Base-by-base conservation (phyloP, 805 yeast species). In the Candida tibetensis region DNA sequence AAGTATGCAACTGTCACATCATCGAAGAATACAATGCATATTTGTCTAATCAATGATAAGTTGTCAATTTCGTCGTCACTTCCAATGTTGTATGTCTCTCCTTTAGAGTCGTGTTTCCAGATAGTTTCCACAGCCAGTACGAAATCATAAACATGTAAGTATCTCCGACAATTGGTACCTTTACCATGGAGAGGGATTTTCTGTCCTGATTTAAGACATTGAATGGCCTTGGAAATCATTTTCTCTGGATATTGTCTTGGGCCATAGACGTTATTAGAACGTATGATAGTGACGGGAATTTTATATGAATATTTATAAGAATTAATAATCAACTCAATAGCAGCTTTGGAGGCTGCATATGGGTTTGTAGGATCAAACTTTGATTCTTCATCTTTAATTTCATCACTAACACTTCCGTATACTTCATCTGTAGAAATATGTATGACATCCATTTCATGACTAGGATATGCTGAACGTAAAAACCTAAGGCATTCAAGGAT, bases 381-480 rank as follows among this genome's bases (percentile, higher is more conserved):
- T 0, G 48, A 23, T 47, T 76, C 81, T 28, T 55, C 55, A 1
- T 56, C 60, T 5, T 40, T 44, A 4, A 39, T 47, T 0, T 32
- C 42, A 1, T 31, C 32, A 5, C 30, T 29, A 8, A 49, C 48
- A 41, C 76, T 79, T 1, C 82, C 82, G 44, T 77, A 77, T 0
- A 77, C 82, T 45, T 77, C 82, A 49, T 77, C 82, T 0, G 82
- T 77, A 7, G 82, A 77, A 31, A 77, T 60, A 47, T 77, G 80
- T 4, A 76, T 34, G 28, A 74, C 59, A 10, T 7, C 10, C 25
- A 21, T 49, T 37, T 6, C 38, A 26, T 13, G 15, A 9, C 40
- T 22, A 7, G 46, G 45, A 12, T 27, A 1, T 23, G 23, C 9
- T 10, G 7, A 7, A 21, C 25, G 25, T 17, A 46, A 16, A 15